Percentiles rank a stretch among this genome's conserved stretches.
Conservation (phyloP, 2,329 filamentous ascomycete genomes). For the Dothiorella sarmentorum region DNA sequence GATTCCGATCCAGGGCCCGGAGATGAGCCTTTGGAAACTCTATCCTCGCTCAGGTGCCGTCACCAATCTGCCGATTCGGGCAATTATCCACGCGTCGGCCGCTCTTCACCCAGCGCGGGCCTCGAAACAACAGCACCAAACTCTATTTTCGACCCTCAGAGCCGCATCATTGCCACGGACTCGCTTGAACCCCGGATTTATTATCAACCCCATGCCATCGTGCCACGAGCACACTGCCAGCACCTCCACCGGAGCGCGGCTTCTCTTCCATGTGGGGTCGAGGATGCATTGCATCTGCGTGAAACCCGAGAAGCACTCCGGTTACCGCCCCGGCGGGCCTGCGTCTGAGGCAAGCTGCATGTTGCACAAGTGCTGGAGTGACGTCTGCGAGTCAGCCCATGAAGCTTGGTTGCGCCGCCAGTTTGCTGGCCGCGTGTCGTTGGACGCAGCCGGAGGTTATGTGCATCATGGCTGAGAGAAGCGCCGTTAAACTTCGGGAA, state of each 20-base stretch:
- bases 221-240: not conserved
- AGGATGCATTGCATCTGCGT: not conserved
- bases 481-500: conserved; percentile 6
- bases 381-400: not conserved
- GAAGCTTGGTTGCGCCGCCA: not conserved
- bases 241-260: conserved; percentile 1
- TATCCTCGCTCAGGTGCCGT: not conserved
- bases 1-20: not conserved
- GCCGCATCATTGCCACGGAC: not conserved
- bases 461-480: not conserved
- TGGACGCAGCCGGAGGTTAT: too few relatives aligned
- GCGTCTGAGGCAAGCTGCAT: not conserved
- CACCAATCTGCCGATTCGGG: not conserved
- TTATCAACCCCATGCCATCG: not conserved
- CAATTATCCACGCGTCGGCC: not conserved
- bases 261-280: conserved; percentile 3
- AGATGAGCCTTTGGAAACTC: conserved; percentile 9
- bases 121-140: too few relatives aligned
- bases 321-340: not conserved
- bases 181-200: not conserved
- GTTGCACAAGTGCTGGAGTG: not conserved
- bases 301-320: too few relatives aligned
- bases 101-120: too few relatives aligned
- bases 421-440: not conserved
- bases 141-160: not conserved